Percentiles rank a stretch among this genome's conserved stretches.
These are phyloP conservation scores for Leccinum aurantiacum DNA, from an alignment of 768 basidiomycete species.

Conservation along the genomic window DNA sequence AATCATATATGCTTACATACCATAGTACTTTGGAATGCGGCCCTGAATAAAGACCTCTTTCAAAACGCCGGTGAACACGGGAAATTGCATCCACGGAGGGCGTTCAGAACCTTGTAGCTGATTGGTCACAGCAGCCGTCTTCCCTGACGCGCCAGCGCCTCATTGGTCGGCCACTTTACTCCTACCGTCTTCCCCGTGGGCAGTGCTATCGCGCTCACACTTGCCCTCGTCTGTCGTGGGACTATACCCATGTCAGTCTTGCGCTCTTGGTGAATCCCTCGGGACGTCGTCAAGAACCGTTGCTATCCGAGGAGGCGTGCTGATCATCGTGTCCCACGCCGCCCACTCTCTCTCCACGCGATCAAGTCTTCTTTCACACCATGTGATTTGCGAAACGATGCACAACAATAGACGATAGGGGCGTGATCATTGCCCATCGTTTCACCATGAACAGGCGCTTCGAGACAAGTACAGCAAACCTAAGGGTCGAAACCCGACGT, in stretches of 20 bases:
- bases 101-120: background rate
- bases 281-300: background rate
- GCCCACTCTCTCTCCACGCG: background rate
- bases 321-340: background rate
- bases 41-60: background rate
- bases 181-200: background rate
- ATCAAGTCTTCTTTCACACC: constrained; percentile 1
- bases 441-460: background rate
- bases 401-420: background rate
- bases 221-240: background rate
- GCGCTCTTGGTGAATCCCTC: background rate
- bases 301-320: background rate
- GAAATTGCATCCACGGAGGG: background rate
- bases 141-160: background rate
- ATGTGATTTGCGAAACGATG: background rate
- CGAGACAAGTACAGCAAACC: background rate
- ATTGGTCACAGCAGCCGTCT: background rate
- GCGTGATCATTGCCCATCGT: background rate
- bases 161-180: background rate
- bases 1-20: background rate
- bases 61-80: background rate
- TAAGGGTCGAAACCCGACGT: background rate
- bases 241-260: background rate
- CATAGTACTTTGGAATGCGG: background rate
- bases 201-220: background rate